phyloP scores from a whole-genome alignment of 2,329 filamentous ascomycete genomes.

The Coleophoma eucalyptorum region DNA sequence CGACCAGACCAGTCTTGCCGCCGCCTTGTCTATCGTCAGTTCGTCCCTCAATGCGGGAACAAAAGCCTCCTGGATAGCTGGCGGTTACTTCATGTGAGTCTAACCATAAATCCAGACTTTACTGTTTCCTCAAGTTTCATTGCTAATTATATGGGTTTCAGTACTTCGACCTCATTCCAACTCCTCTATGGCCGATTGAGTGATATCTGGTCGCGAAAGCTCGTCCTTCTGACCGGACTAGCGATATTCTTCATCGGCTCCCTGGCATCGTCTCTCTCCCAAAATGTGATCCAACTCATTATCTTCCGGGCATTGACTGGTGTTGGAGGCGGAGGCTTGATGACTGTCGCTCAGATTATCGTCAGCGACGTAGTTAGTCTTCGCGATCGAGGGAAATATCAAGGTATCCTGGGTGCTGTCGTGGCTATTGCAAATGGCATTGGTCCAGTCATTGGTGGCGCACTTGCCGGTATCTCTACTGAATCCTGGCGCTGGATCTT shows the following conservation, averaged over 20 bases:
- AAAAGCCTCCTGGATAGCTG: constrained; percentile 51
- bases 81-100: constrained; percentile 50
- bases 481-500: constrained; percentile 13
- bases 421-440: constrained; percentile 51
- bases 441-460: constrained; percentile 49
- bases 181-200: constrained; percentile 41
- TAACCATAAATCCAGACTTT: background rate
- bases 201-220: constrained; percentile 43
- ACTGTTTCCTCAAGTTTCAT: too few species aligned
- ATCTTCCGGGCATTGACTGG: constrained; percentile 49
- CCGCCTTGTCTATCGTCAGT: constrained; percentile 51
- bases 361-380: constrained; percentile 46
- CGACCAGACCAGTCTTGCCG: constrained; percentile 53
- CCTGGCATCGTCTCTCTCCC: constrained; percentile 37
- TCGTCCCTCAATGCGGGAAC: constrained; percentile 43
- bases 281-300: constrained; percentile 40
- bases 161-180: constrained; percentile 35
- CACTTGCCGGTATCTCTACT: constrained; percentile 24
- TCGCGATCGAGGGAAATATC: constrained; percentile 36
- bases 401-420: constrained; percentile 35
- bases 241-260: constrained; percentile 40
- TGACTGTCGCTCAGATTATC: constrained; percentile 41
- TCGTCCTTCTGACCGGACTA: constrained; percentile 26
- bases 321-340: constrained; percentile 40
- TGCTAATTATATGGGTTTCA: background rate